Percentiles rank a stretch among this genome's conserved stretches.
phyloP scores from a whole-genome alignment of 345 rosid species.

The Hypericum perforatum region DNA sequence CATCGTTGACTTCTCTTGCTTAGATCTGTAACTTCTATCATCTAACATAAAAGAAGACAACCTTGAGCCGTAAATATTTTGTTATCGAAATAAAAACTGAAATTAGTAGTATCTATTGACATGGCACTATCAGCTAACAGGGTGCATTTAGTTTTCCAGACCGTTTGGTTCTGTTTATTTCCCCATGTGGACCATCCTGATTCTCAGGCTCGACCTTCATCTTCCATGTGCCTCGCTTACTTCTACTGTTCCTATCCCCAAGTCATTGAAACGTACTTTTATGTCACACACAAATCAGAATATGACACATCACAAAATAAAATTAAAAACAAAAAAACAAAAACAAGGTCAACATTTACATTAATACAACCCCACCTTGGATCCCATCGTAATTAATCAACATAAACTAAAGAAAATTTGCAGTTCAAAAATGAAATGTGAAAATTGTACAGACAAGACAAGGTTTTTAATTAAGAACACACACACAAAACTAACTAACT shows the following conservation, averaged over 20 bases:
- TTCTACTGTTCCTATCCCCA: constrained; percentile 5
- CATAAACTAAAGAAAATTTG: not conserved
- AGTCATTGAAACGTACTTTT: constrained; percentile 5
- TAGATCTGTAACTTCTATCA: not conserved
- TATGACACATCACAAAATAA: no score
- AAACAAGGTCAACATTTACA: constrained; percentile 28
- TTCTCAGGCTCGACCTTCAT: constrained; percentile 20
- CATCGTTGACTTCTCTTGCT: no score
- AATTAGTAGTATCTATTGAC: not conserved
- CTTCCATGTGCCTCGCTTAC: constrained; percentile 32
- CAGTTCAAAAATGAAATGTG: constrained; percentile 5
- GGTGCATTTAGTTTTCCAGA: constrained; percentile 9
- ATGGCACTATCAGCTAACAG: not conserved
- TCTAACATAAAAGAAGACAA: constrained; percentile 4
- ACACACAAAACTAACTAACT: not conserved
- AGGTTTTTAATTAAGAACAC: not conserved
- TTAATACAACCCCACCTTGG: constrained; percentile 12
- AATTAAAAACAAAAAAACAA: not conserved
- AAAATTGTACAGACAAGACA: no score
- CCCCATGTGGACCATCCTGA: constrained; percentile 28
- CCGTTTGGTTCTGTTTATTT: constrained; percentile 16
- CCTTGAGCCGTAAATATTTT: no score
- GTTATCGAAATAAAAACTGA: no score
- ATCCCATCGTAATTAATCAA: constrained; percentile 18
- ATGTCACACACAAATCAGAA: not conserved